A percentile compares a stretch with the other conserved stretches of the same genome.
These are phyloP conservation scores for Dillenia suffruticosa DNA, from an alignment of 164 flowering plant genomes.

Conservation along the genomic window DNA sequence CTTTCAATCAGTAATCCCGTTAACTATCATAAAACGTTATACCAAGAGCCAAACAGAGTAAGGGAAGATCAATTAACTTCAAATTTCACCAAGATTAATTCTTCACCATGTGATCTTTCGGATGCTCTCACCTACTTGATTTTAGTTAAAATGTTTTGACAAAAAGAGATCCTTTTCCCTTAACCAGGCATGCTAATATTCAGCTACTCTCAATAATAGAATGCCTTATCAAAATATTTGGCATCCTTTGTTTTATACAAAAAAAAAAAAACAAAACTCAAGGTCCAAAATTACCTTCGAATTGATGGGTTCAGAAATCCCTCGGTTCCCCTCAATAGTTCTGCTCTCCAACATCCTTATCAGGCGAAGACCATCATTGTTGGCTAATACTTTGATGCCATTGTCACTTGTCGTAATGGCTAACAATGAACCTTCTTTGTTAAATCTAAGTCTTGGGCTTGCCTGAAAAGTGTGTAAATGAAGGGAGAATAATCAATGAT, in stretches of 20 bases:
- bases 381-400: conserved; percentile 53
- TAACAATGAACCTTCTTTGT: conserved; percentile 52
- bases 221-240: too few species aligned
- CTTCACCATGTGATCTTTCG: too few species aligned
- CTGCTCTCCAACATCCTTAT: conserved; percentile 39
- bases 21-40: too few species aligned
- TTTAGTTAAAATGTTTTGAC: too few species aligned
- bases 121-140: too few species aligned
- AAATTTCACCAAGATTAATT: too few species aligned
- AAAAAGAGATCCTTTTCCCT: too few species aligned
- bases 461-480: conserved; percentile 27
- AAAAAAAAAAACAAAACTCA: not conserved
- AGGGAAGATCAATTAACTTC: too few species aligned
- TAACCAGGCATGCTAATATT: too few species aligned
- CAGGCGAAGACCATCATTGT: conserved; percentile 40
- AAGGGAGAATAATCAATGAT: not conserved
- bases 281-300: conserved; percentile 29
- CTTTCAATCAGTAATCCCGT: too few species aligned
- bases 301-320: conserved; percentile 36
- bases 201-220: too few species aligned
- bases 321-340: conserved; percentile 36
- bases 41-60: too few species aligned
- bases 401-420: conserved; percentile 53
- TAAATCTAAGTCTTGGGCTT: conserved; percentile 46
- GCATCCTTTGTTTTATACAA: not conserved